phyloP scores from a whole-genome alignment of 371 early-diverging fungal genomes.

The Mucor lusitanicus region DNA sequence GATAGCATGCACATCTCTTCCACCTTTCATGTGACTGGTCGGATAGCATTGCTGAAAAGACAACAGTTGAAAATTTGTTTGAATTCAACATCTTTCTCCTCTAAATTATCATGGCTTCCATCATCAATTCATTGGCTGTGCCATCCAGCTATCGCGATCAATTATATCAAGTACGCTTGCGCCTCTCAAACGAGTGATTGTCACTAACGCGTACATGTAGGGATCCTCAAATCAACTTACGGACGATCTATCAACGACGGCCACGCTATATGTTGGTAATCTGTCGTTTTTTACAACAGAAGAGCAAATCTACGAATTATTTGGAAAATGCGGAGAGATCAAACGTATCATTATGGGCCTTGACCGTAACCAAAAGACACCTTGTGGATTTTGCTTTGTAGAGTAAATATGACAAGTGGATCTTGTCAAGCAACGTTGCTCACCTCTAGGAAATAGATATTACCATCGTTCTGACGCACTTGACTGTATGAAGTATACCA shows the following conservation, averaged over 20 bases:
- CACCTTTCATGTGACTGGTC: background rate
- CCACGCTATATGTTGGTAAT: conserved; percentile 98
- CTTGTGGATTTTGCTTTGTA: conserved; percentile 99
- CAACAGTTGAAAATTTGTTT: background rate
- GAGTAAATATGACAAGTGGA: conserved; percentile 68
- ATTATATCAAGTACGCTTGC: conserved; percentile 62
- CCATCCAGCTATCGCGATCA: conserved; percentile 89
- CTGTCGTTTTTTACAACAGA: conserved; percentile 97
- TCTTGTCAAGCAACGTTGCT: background rate
- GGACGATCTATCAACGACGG: conserved; percentile 66
- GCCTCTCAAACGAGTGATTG: background rate
- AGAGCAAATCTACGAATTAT: conserved; percentile 97
- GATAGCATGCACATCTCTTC: background rate
- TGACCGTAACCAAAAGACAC: conserved; percentile 90
- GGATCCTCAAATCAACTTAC: conserved; percentile 74
- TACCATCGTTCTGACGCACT: conserved; percentile 86
- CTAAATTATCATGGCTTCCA: conserved; percentile 51
- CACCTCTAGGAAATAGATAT: conserved; percentile 60
- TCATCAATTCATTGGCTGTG: conserved; percentile 81
- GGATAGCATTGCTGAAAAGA: background rate
- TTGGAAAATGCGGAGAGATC: conserved; percentile 95
- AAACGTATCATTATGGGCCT: conserved; percentile 99
- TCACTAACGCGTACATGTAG: conserved; percentile 29
- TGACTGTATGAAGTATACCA: conserved; percentile 92
- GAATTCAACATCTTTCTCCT: conserved; percentile 1